phyloP scores from a whole-genome alignment of 2,329 filamentous ascomycete genomes.

The Claviceps humidiphila region DNA sequence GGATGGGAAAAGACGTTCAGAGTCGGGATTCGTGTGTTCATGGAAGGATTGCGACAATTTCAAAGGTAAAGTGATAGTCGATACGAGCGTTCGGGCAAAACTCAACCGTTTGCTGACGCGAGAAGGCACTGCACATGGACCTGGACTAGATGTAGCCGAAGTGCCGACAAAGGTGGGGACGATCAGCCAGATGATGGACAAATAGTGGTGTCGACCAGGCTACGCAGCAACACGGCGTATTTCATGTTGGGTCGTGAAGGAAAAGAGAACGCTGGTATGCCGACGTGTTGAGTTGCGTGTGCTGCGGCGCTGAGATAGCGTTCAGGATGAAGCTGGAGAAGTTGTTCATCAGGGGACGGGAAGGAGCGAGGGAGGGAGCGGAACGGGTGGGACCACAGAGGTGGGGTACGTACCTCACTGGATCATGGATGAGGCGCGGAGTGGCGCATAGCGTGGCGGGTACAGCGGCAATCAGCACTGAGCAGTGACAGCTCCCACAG shows the following conservation, averaged over 20 bases:
- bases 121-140: background rate
- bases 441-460: no score
- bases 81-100: background rate
- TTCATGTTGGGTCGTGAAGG: background rate
- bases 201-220: background rate
- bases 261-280: background rate
- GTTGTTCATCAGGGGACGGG: background rate
- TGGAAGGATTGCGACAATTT: no score
- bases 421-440: no score
- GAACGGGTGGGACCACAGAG: no score
- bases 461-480: no score
- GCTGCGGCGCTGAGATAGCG: background rate
- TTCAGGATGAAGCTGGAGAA: background rate
- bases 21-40: no score
- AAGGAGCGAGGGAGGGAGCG: background rate
- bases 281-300: background rate
- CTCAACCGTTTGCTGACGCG: background rate
- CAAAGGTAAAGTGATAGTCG: background rate
- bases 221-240: background rate
- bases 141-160: background rate
- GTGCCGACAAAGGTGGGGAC: background rate
- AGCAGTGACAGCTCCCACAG: no score
- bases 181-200: background rate
- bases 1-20: background rate
- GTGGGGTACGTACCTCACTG: no score